Base-by-base conservation (phyloP, 257 asterid genomes). In the Nicotiana noctiflora region DNA sequence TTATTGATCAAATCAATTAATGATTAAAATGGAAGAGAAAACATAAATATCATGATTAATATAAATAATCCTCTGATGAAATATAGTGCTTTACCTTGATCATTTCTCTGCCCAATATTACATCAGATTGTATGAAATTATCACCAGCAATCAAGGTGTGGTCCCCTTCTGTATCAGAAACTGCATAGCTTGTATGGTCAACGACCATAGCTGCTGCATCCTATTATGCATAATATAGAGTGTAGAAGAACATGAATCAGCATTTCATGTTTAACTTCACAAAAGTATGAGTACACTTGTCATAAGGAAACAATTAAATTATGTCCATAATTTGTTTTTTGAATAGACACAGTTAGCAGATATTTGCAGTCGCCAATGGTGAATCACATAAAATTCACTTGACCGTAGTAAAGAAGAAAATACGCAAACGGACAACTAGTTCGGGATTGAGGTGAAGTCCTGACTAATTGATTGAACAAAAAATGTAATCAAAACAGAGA, bases 121-220 rank as follows among this genome's bases (percentile, higher is more conserved):
- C 89, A 76, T 88, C 92, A 79, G 98, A 92, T 80, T 87, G 88
- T 55, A 93, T 87, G 76, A 92, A 86, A 84, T 88, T 86, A 83
- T 88, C 89, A 52, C 92, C 88, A 31, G 97, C 97, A 85, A 93
- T 85, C 77, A 92, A 83, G 59, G 92, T 89, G 81, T 89, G 98
- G 76, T 93, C 98, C 56, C 98, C 98, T 81, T 88, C 91, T 19
- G 90, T 85, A 84, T 85, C 87, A 32, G 92, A 89, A 83, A 91
- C 89, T 34, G 97, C 93, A 85, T 85, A 92, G 84, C 91, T 86
- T 67, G 86, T 86, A 82, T 93, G 98, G 84, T 93, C 98, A 52
- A 92, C 83, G 46, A 93, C 94, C 88, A 92, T 60, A 11, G 93
- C 90, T 70, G 91, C 85, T 44, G 92, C 88, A 78, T 91, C 98